A percentile compares a stretch with the other conserved stretches of the same genome.
Conservation (phyloP, 257 asterid genomes). For the Fraxinus excelsior region DNA sequence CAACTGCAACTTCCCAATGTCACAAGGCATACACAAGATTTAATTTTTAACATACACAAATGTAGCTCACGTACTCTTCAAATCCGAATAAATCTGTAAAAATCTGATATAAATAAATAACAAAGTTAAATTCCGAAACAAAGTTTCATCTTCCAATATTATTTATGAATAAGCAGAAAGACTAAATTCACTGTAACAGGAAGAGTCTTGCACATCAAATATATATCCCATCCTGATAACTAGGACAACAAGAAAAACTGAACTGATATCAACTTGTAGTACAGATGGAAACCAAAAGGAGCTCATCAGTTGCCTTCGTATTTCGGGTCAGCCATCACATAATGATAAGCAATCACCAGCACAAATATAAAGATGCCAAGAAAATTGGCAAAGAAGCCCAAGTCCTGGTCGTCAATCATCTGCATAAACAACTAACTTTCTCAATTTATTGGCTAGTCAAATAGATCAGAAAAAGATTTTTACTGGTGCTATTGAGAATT, state of each 20-base stretch:
- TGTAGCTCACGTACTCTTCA: background rate
- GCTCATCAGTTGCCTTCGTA: constrained; percentile 76
- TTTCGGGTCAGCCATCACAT: constrained; percentile 89
- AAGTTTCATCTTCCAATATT: constrained; percentile 8
- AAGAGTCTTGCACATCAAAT: constrained; percentile 32
- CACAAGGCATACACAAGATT: background rate
- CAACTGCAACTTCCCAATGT: no score
- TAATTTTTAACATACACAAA: background rate
- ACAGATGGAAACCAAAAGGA: constrained; percentile 22
- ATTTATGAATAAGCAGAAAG: constrained; percentile 34
- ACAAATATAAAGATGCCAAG: constrained; percentile 84
- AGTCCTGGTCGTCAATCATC: constrained; percentile 95
- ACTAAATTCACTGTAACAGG: constrained; percentile 22
- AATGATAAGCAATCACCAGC: constrained; percentile 89
- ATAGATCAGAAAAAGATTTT: background rate
- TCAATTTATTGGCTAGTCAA: constrained; percentile 12
- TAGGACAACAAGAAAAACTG: constrained; percentile 23
- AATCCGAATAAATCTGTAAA: background rate
- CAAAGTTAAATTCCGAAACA: background rate
- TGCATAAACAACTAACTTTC: constrained; percentile 31
- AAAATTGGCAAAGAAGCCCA: constrained; percentile 96
- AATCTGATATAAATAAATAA: background rate
- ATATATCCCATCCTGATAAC: constrained; percentile 25
- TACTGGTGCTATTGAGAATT: background rate
- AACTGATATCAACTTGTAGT: constrained; percentile 18